phyloP scores from a whole-genome alignment of 805 yeast species.

The Candida bentonensis region DNA sequence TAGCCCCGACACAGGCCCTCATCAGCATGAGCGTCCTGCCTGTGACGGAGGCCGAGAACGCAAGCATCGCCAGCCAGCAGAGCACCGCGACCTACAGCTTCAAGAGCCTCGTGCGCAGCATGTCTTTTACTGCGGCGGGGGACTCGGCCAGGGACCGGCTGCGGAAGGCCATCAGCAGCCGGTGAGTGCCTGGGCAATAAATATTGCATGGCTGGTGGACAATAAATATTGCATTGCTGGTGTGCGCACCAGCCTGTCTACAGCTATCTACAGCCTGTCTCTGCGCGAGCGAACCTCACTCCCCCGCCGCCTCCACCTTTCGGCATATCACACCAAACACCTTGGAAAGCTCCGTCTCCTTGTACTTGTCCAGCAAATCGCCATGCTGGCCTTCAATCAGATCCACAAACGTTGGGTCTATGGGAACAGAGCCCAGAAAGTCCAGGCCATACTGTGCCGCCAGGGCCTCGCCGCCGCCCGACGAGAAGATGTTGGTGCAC shows the following conservation, averaged over 20 bases:
- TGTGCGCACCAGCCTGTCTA: background rate
- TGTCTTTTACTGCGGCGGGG: background rate
- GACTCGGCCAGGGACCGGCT: constrained; percentile 1
- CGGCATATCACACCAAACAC: constrained; percentile 34
- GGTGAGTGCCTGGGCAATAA: background rate
- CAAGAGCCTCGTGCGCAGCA: background rate
- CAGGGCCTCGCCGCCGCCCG: constrained; percentile 77
- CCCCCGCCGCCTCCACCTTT: constrained; percentile 18
- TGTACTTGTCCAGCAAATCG: constrained; percentile 20
- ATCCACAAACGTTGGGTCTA: constrained; percentile 83
- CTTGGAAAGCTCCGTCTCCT: constrained; percentile 24
- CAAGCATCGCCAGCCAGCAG: constrained; percentile 2
- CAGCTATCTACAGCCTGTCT: constrained; percentile 2
- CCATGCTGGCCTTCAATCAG: constrained; percentile 52
- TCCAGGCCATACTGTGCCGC: constrained; percentile 49
- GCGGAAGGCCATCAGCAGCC: background rate
- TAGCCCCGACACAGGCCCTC: background rate
- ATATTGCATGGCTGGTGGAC: background rate
- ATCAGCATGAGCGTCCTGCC: background rate
- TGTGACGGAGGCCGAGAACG: background rate
- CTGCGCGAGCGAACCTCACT: too few relatives aligned
- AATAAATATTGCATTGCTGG: background rate
- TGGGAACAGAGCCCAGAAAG: constrained; percentile 79
- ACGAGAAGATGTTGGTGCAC: constrained; percentile 72
- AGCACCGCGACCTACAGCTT: constrained; percentile 1